Base-by-base conservation (phyloP, 2,329 filamentous ascomycete species). In the Blastomyces emzantsi region DNA sequence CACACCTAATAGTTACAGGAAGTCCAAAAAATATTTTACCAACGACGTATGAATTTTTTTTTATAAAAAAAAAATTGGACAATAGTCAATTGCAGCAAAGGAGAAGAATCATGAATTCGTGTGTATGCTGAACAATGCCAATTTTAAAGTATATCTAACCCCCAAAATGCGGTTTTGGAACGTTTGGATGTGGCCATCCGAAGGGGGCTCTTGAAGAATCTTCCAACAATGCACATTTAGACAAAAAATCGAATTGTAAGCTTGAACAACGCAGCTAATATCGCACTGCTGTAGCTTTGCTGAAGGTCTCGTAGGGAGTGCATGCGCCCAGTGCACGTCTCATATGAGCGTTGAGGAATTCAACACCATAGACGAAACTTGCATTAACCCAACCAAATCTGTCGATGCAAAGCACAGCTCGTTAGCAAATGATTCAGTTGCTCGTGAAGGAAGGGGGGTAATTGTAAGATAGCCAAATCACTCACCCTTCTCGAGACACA, bases 341-440 rank as follows among this genome's bases (percentile, higher is more conserved):
- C 86, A 94, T 92, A 76, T 96, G 91, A 41, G 90, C 89, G 70
- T 90, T 92, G 65, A 96, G 83, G 69, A 97, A 90, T 68, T 92
- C 88, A 65, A 97, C 82, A 51, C 93, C 94, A 73, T 95, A 95
- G 64, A 97, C 90, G 74, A 96, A 99, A 74, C 92, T 97, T 71
- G 94, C 93, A 74, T 99, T 99, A 72, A 97, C 94, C 94, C 94
- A 99, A 61, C 93, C 94, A 73, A 99, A 99, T 64, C 93, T 96
- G 72, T 36, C 3, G 28, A 55, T 22, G 67, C 59, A 66, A 64
- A 19, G n/a, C 28, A 60, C 28, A 60, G 11, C 9, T n/a, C 19
- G 41, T 57, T 41, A 57, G 55, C n/a, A 43, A 25, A 41, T 22
- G 28, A 43, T 36, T 33, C 15, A 41, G 5, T 33, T 49, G 41